A percentile compares a stretch with the other conserved stretches of the same genome.
Evolutionary conservation across 73 alveolate genomes (phyloP).

Genomic region (Diophrys sp.): DNA sequence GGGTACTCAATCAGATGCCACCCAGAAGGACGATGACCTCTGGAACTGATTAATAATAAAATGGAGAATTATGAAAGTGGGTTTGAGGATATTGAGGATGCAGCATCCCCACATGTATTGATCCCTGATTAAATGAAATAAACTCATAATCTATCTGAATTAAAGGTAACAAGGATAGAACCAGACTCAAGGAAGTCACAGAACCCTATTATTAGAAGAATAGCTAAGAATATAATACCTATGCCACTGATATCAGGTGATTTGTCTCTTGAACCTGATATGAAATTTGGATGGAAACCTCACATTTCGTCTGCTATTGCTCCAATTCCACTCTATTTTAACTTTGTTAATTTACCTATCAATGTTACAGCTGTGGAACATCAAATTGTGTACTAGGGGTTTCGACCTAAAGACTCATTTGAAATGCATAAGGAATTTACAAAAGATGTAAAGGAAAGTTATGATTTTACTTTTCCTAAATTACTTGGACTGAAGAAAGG

Average conservation of each 20-base stretch:
- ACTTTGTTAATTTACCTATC: no score
- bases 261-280: constrained; percentile 26
- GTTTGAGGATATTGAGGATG: not conserved
- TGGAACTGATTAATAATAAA: no score
- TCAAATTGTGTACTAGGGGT: constrained; percentile 11
- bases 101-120: not conserved
- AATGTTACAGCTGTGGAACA: no score
- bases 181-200: no score
- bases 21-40: no score
- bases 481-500: not conserved
- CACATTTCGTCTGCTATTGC: not conserved
- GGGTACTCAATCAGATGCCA: no score
- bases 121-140: no score
- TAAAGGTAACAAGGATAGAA: no score
- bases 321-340: constrained; percentile 63
- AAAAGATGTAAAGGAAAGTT: not conserved
- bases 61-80: not conserved
- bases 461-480: not conserved
- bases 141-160: no score
- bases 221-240: not conserved
- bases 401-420: constrained; percentile 22
- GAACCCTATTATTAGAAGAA: not conserved
- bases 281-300: constrained; percentile 37
- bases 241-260: constrained; percentile 12
- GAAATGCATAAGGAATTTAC: constrained; percentile 14